Conservation (phyloP, 345 rosid species). For the Populus simonii region DNA sequence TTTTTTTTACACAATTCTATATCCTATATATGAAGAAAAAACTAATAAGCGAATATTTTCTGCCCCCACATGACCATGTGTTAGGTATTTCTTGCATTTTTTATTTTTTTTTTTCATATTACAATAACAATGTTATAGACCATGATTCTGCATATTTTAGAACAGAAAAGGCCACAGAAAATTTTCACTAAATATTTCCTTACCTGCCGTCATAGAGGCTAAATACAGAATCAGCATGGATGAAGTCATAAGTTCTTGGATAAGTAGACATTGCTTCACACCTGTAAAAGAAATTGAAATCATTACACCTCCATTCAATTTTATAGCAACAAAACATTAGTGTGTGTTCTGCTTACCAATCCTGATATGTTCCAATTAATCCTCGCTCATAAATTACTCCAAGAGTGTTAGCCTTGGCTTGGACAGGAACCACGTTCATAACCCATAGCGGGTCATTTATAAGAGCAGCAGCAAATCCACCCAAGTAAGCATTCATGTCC, state of each 20-base stretch:
- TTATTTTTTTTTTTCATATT: background rate
- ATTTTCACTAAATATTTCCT: background rate
- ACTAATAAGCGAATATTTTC: background rate
- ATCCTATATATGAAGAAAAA: background rate
- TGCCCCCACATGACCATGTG: background rate
- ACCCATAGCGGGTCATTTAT: conserved; percentile 41
- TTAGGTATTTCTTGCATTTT: background rate
- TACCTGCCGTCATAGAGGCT: conserved; percentile 43
- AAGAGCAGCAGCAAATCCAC: conserved; percentile 50
- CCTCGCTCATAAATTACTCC: conserved; percentile 50
- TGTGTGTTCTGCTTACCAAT: conserved; percentile 33
- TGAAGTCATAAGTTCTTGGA: conserved; percentile 53
- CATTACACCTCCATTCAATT: background rate
- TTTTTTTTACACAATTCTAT: background rate
- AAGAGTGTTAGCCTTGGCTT: conserved; percentile 38
- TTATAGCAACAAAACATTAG: background rate
- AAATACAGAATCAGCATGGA: conserved; percentile 42
- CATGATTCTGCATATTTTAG: background rate
- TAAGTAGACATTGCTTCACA: conserved; percentile 63
- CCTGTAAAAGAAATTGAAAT: conserved; percentile 26
- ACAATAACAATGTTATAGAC: background rate
- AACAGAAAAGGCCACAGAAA: background rate
- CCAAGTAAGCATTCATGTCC: conserved; percentile 52
- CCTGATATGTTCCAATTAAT: conserved; percentile 47
- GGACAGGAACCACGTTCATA: conserved; percentile 49